Base-by-base conservation (phyloP, 2,329 filamentous ascomycete species). In the Elsinoe australis region DNA sequence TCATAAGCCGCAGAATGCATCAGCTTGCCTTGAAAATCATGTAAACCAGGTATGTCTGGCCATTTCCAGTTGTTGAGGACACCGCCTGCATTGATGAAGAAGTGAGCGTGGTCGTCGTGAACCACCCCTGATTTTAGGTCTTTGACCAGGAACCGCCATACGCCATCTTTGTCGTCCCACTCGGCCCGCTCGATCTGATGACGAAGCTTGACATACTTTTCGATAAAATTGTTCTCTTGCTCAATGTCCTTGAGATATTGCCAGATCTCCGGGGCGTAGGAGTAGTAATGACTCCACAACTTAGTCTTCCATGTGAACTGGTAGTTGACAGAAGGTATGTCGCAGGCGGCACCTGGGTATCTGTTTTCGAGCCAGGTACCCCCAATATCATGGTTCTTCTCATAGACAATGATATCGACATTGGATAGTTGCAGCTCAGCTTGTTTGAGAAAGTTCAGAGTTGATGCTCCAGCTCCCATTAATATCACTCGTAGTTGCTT, bases 281-380 rank as follows among this genome's bases (percentile, higher is more conserved):
- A 69, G 55, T 73, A 75, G 56, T 71, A 73, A 9, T 63, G 59
- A 1, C 62, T 66, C 71, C 70, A 74, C 0, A 65, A 55, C 49
- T 62, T 71, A 58, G 71, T 73, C 50, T 71, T 71, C 62, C 72
- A 76, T 5, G 66, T 68, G 52, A 72, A 75, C 49, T 75, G 71
- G 44, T 74, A 73, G 19, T 67, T 68, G 39, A 72, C 69, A 4
- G 62, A 62, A 55, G 59, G 59, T 3, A 62, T 56, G 54, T 74
- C 69, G 56, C 69, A 69, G 21, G 66, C 60, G 56, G 69, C 67
- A 7, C 67, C 68, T 4, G 66, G 64, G 47, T 69, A 66, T 22
- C 58, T 45, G 35, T 64, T 64, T 48, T 62, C 62, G 7, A 60
- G 47, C 57, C 60, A 64, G 0, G 62, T 65, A 1, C 62, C 63